These are phyloP conservation scores for Trichaptum fuscoviolaceum DNA, from an alignment of 768 basidiomycete genomes.

Conservation along the genomic window DNA sequence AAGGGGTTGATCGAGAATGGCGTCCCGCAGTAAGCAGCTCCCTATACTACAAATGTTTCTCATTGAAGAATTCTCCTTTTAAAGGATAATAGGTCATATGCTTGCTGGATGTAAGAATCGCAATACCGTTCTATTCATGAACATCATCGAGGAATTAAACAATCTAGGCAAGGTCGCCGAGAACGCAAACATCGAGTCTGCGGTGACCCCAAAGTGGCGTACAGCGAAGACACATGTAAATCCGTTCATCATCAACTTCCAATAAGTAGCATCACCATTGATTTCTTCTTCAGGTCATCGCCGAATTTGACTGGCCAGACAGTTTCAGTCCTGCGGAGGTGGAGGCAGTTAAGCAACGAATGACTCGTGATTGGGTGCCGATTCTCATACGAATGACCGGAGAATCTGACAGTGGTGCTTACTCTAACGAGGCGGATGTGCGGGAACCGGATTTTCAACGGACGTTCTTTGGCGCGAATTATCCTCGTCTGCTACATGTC, in stretches of 20 bases:
- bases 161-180: conserved; percentile 28
- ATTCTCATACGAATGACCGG: conserved; percentile 25
- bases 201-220: conserved; percentile 32
- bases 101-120: too few species aligned
- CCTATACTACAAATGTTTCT: too few species aligned
- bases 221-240: conserved; percentile 33
- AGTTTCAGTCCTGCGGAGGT: conserved; percentile 11
- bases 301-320: not conserved
- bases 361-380: conserved; percentile 22
- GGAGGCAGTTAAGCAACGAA: conserved; percentile 15
- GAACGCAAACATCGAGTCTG: conserved; percentile 27
- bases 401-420: too few species aligned
- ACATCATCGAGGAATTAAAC: too few species aligned
- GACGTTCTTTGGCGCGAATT: conserved; percentile 28
- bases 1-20: too few species aligned
- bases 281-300: not conserved
- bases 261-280: not conserved
- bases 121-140: too few species aligned
- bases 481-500: conserved; percentile 23
- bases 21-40: too few species aligned
- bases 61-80: too few species aligned
- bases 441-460: conserved; percentile 26
- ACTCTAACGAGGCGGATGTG: too few species aligned
- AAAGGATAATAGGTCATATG: too few species aligned
- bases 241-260: not conserved